Percentiles rank a stretch among this genome's conserved stretches.
Evolutionary conservation across 805 yeast genomes (phyloP).

Genomic region (Pichia scutulata): DNA sequence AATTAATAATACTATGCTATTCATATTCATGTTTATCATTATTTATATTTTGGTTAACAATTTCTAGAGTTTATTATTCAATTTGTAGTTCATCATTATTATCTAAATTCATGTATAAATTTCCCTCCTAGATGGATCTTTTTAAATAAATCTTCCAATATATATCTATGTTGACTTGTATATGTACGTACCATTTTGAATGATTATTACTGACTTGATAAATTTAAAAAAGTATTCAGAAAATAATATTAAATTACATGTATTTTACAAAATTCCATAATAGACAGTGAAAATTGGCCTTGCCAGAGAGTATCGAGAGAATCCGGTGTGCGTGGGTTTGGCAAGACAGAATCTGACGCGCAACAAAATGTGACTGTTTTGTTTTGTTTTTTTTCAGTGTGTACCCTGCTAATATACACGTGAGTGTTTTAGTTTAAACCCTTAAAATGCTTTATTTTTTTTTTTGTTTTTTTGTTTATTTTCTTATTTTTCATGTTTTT

Average conservation of each 20-base stretch:
- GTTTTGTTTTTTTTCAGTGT: not conserved
- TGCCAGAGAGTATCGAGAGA: not conserved
- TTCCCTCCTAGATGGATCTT: not conserved
- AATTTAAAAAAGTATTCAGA: not conserved
- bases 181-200: conserved; percentile 2
- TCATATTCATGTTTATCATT: not conserved
- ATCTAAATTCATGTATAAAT: not conserved
- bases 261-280: not conserved
- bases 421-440: not conserved
- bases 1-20: too few relatives aligned
- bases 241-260: not conserved
- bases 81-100: not conserved
- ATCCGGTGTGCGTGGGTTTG: not conserved
- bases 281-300: not conserved
- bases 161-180: not conserved
- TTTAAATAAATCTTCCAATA: not conserved
- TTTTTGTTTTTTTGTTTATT: not conserved
- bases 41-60: not conserved
- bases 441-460: not conserved
- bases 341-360: not conserved
- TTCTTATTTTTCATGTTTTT: not conserved
- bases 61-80: not conserved
- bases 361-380: not conserved
- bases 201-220: not conserved
- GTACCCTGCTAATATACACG: not conserved